Evolutionary conservation across 177 flowering plant genomes (phyloP).

Genomic region (Vitis hybrid): DNA sequence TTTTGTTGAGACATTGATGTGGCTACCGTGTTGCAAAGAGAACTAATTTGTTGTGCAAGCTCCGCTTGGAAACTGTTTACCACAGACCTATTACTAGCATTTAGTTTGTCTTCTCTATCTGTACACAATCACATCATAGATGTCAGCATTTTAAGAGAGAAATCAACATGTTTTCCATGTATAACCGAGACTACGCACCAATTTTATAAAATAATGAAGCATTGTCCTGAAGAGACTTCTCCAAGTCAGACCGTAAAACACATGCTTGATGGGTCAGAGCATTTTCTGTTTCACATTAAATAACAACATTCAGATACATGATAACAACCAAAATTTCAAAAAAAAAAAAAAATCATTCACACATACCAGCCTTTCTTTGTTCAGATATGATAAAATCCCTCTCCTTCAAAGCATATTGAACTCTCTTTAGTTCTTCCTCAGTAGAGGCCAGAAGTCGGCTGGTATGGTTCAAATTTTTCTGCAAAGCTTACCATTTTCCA

Average conservation of each 20-base stretch:
- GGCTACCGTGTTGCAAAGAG: constrained; percentile 60
- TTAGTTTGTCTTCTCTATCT: constrained; percentile 88
- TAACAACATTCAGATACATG: background rate
- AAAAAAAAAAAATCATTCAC: background rate
- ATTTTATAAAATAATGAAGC: constrained; percentile 67
- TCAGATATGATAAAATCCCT: constrained; percentile 80
- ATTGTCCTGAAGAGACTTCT: constrained; percentile 82
- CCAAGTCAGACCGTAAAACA: constrained; percentile 72
- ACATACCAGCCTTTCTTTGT: constrained; percentile 74
- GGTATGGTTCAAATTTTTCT: constrained; percentile 68
- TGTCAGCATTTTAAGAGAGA: background rate
- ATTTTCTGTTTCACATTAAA: constrained; percentile 60
- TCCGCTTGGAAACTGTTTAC: constrained; percentile 61
- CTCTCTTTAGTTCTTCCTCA: constrained; percentile 69
- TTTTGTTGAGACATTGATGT: constrained; percentile 65
- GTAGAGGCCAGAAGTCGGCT: constrained; percentile 48
- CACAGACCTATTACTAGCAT: constrained; percentile 63
- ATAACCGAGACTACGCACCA: constrained; percentile 41
- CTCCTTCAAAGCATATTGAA: constrained; percentile 71
- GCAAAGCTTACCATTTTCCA: constrained; percentile 16
- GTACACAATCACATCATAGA: background rate
- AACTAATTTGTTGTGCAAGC: constrained; percentile 59
- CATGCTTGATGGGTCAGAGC: constrained; percentile 88
- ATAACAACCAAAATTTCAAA: constrained; percentile 6
- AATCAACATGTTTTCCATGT: background rate